Evolutionary conservation across 495 filamentous ascomycete genomes (phyloP).

Genomic region (Thozetella sp.): DNA sequence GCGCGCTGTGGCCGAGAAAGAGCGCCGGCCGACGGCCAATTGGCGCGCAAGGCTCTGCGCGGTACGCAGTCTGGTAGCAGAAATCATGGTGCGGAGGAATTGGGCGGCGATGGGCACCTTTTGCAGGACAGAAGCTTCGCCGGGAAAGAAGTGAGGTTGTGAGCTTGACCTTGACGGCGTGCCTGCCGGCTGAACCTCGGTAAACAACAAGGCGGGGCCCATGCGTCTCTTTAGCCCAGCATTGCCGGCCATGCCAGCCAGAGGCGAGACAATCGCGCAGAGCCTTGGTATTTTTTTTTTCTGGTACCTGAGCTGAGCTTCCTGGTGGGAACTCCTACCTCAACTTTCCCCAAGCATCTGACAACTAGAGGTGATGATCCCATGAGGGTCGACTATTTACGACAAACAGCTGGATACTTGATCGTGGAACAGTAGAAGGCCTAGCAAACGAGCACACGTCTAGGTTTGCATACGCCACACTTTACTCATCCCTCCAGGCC

Average conservation of each 20-base stretch:
- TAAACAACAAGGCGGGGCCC: neutral
- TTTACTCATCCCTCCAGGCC: neutral
- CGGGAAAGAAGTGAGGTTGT: slow-evolving; percentile 20
- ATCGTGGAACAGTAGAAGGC: no score
- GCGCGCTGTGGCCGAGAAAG: slow-evolving; percentile 36
- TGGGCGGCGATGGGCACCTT: slow-evolving; percentile 24
- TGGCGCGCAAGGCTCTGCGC: slow-evolving; percentile 28
- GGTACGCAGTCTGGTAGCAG: slow-evolving; percentile 53
- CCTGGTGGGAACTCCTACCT: no score
- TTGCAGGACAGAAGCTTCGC: slow-evolving; percentile 17
- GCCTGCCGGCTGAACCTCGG: slow-evolving; percentile 21
- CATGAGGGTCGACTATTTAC: no score
- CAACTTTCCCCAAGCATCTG: no score
- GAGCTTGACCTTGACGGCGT: slow-evolving; percentile 9
- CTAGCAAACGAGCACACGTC: no score
- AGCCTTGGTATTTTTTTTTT: no score
- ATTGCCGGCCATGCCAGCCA: no score
- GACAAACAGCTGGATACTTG: no score
- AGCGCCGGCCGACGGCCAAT: slow-evolving; percentile 26
- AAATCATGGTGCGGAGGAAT: slow-evolving; percentile 52
- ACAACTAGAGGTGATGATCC: no score
- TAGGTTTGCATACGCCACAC: no score
- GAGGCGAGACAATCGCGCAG: no score
- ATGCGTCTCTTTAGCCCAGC: neutral
- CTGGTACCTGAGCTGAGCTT: no score